Base-by-base conservation (phyloP, 2,329 filamentous ascomycete species). In the Madurella mycetomatis region DNA sequence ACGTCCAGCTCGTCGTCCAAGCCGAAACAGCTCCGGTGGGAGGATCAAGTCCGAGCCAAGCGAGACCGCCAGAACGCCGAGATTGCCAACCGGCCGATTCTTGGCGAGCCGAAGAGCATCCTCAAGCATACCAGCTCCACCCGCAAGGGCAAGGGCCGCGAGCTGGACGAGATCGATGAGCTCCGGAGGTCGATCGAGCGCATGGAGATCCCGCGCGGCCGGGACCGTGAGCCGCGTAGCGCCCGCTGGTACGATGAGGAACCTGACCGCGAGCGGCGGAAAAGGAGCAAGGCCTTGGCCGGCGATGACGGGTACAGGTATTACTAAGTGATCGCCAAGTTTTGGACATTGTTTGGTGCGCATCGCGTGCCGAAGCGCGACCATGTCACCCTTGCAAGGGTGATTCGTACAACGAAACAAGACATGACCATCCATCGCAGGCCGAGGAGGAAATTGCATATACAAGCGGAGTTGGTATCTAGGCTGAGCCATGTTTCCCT, bases 11-110 rank as follows among this genome's bases (percentile, higher is more conserved):
- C 54, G 11, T 32, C 54, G 11, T 44, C 48, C 31, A 57, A 50
- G 53, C 53, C 45, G 50, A 67, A 67, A 57, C 59, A 64, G 30
- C 59, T 68, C 16, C 62, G 64, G 11, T 68, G 64, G 62, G 65
- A 66, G 41, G 67, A 69, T 57, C 56, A 68, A 49, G 54, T 65
- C 58, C 55, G 55, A 53, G 61, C 44, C 45, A 53, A 47, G 54
- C 58, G 58, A 9, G 60, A 55, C 44, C 41, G 54, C 34, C 67
- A 69, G 9, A 70, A 70, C 52, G 64, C 61, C 45, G 62, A 63
- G 54, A 70, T 70, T 55, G 51, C 56, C 41, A 56, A 44, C 45
- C 66, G 68, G 7, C 61, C 65, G 39, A 45, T 45, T n/a, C 45
- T 52, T 34, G 54, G 50, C 17, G 54, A 58, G 46, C 57, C 64